Percentiles rank a stretch among this genome's conserved stretches.
Conservation (phyloP, 495 filamentous ascomycete species). For the Hypoxylon lienhwacheense region DNA sequence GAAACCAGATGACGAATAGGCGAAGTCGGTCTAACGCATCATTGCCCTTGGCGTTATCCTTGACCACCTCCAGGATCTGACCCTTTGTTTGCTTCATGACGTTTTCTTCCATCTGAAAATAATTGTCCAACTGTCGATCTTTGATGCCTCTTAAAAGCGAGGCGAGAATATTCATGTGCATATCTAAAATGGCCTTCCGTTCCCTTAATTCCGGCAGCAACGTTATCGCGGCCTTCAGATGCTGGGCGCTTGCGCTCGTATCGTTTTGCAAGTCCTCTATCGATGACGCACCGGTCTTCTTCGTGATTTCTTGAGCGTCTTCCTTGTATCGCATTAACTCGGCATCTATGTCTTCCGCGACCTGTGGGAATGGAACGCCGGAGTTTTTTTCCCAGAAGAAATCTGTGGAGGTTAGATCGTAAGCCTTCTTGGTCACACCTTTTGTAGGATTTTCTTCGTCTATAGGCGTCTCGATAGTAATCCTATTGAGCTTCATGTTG, state of each 20-base stretch:
- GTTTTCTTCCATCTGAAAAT: slow-evolving; percentile 92
- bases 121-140: slow-evolving; percentile 92
- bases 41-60: slow-evolving; percentile 75
- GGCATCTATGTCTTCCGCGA: slow-evolving; percentile 92
- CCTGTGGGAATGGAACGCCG: slow-evolving; percentile 90
- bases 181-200: slow-evolving; percentile 87
- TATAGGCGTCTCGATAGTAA: slow-evolving; percentile 80
- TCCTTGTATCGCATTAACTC: slow-evolving; percentile 94
- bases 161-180: slow-evolving; percentile 99
- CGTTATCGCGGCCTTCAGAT: slow-evolving; percentile 94
- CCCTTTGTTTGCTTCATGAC: slow-evolving; percentile 89
- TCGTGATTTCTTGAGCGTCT: slow-evolving; percentile 91
- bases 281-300: slow-evolving; percentile 88
- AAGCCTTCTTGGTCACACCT: slow-evolving; percentile 75
- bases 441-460: slow-evolving; percentile 75
- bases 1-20: slow-evolving; percentile 95
- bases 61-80: slow-evolving; percentile 87
- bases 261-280: slow-evolving; percentile 94
- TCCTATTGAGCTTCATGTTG: slow-evolving; percentile 92
- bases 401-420: slow-evolving; percentile 87
- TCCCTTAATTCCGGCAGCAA: slow-evolving; percentile 89
- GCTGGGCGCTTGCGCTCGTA: slow-evolving; percentile 82
- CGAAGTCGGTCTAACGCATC: slow-evolving; percentile 86
- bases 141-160: slow-evolving; percentile 86
- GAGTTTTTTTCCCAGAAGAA: slow-evolving; percentile 98